These are phyloP conservation scores for Salix exigua DNA, from an alignment of 345 rosid genomes.

Conservation along the genomic window DNA sequence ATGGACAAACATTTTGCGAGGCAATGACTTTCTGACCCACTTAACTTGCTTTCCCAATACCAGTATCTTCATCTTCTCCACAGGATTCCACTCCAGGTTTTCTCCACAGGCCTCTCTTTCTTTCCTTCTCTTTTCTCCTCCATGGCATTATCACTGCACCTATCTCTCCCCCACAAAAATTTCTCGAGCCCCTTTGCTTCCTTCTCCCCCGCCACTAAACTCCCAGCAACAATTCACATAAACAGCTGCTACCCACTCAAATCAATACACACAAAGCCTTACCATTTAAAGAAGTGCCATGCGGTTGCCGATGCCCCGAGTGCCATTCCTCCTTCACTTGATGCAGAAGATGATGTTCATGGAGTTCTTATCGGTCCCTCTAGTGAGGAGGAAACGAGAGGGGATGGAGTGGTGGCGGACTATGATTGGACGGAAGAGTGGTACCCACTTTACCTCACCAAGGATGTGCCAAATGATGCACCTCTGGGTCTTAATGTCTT, in stretches of 20 bases:
- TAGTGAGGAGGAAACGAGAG: slow-evolving; percentile 39
- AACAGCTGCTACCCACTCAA: background rate
- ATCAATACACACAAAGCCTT: background rate
- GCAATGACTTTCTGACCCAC: no score
- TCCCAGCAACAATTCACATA: background rate
- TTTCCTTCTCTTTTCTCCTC: background rate
- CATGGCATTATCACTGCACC: slow-evolving; percentile 26
- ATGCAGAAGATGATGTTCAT: slow-evolving; percentile 21
- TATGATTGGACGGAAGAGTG: slow-evolving; percentile 93
- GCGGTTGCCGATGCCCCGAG: slow-evolving; percentile 30
- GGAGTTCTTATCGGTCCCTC: slow-evolving; percentile 26
- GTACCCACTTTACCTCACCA: slow-evolving; percentile 84
- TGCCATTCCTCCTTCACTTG: background rate
- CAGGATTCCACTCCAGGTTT: background rate
- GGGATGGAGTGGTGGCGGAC: slow-evolving; percentile 41
- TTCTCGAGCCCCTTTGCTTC: slow-evolving; percentile 2
- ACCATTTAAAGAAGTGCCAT: slow-evolving; percentile 8
- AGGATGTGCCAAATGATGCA: slow-evolving; percentile 78
- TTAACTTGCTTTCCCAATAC: background rate
- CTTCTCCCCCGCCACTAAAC: slow-evolving; percentile 6
- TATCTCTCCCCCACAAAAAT: slow-evolving; percentile 15
- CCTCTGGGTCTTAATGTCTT: slow-evolving; percentile 85
- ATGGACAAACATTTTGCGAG: background rate
- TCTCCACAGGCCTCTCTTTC: background rate
- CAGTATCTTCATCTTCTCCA: background rate